A percentile compares a stretch with the other conserved stretches of the same genome.
phyloP scores from a whole-genome alignment of 192 early-diverging fungal genomes.

The Entomortierella beljakovae region DNA sequence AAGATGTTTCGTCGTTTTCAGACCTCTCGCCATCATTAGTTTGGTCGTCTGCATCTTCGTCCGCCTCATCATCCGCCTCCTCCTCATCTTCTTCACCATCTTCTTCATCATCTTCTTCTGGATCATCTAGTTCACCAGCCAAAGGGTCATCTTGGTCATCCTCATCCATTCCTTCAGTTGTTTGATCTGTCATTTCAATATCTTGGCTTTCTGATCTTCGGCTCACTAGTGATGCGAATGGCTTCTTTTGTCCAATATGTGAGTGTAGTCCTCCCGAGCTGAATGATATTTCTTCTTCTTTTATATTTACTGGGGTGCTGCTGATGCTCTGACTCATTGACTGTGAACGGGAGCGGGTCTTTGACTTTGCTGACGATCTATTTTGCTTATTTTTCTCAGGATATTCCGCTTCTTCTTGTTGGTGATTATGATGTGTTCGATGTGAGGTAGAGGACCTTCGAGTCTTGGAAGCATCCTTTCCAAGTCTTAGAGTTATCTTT shows the following conservation, averaged over 20 bases:
- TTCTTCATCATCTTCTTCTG: constrained; percentile 47
- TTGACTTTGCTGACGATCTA: neutral
- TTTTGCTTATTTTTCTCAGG: neutral
- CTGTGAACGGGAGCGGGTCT: constrained; percentile 7
- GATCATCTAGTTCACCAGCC: constrained; percentile 46
- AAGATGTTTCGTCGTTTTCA: constrained; percentile 24
- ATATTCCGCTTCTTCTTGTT: neutral
- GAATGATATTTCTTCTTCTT: constrained; percentile 10
- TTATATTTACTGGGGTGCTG: neutral
- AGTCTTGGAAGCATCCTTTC: constrained; percentile 11
- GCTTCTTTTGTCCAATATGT: constrained; percentile 24
- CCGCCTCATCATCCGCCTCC: constrained; percentile 42
- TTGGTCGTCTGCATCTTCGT: no score
- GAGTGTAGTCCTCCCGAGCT: neutral
- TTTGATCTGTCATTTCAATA: neutral
- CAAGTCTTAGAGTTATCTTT: constrained; percentile 14
- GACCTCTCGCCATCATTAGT: constrained; percentile 15
- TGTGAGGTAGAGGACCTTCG: neutral
- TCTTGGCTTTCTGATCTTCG: constrained; percentile 8
- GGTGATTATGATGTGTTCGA: constrained; percentile 8
- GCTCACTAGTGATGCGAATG: constrained; percentile 8
- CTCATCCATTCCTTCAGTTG: neutral
- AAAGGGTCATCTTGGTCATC: constrained; percentile 28
- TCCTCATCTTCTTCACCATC: constrained; percentile 44
- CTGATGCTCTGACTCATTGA: constrained; percentile 4